Conservation (phyloP, 2,329 filamentous ascomycete genomes). For the Verticillium albo-atrum region DNA sequence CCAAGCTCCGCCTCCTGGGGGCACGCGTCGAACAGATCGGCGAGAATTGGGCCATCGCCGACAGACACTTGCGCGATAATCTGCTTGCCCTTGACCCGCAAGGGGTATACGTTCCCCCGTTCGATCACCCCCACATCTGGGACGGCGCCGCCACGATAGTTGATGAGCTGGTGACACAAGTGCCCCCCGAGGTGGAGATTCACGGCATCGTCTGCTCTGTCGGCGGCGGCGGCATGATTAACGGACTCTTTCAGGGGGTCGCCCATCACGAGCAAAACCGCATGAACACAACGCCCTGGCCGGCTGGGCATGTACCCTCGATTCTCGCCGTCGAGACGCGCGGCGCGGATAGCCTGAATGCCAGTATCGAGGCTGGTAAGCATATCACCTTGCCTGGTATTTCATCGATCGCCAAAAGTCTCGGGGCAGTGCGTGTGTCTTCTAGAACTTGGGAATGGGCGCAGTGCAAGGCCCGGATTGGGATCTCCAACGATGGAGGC, state of each 20-base stretch:
- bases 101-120: constrained; percentile 61
- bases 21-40: constrained; percentile 64
- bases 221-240: constrained; percentile 74
- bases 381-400: constrained; percentile 63
- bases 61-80: constrained; percentile 52
- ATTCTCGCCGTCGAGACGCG: constrained; percentile 70
- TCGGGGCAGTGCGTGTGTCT: constrained; percentile 66
- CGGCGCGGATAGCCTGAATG: constrained; percentile 63
- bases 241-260: constrained; percentile 68
- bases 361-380: constrained; percentile 46
- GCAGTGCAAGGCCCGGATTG: constrained; percentile 14
- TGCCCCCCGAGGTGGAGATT: constrained; percentile 18
- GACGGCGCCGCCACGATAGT: constrained; percentile 56
- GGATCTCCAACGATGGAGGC: constrained; percentile 7
- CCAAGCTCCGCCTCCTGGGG: constrained; percentile 61
- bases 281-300: constrained; percentile 49
- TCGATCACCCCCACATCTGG: constrained; percentile 64
- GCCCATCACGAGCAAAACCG: constrained; percentile 37
- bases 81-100: constrained; percentile 38
- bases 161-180: constrained; percentile 34
- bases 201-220: constrained; percentile 59
- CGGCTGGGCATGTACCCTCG: constrained; percentile 21
- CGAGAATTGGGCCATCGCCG: constrained; percentile 64
- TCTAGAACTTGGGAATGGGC: constrained; percentile 32
- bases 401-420: constrained; percentile 65